Evolutionary conservation across 2,329 filamentous ascomycete species (phyloP).

Genomic region (Geosmithia flava): DNA sequence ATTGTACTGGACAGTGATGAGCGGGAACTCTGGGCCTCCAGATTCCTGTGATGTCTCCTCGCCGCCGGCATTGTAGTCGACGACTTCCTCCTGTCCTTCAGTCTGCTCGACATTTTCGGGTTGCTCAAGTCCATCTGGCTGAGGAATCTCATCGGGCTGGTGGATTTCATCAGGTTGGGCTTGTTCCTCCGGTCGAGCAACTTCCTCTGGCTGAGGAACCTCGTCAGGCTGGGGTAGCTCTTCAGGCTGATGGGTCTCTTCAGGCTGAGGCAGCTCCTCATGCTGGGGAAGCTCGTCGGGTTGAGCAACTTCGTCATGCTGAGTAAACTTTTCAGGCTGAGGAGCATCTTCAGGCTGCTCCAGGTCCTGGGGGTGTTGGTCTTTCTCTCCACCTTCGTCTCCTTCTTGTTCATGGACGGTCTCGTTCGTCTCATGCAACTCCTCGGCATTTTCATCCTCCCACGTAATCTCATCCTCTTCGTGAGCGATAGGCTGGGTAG

Average conservation of each 20-base stretch:
- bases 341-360: not conserved
- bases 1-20: slow-evolving; percentile 28
- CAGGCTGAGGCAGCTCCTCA: too few relatives aligned
- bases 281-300: too few relatives aligned
- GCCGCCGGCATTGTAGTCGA: not conserved
- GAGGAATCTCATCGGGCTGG: too few relatives aligned
- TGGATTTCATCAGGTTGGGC: too few relatives aligned
- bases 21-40: slow-evolving; percentile 13
- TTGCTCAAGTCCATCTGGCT: not conserved
- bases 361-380: not conserved
- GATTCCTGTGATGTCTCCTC: not conserved
- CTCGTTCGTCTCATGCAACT: not conserved
- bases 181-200: too few relatives aligned
- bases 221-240: too few relatives aligned
- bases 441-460: slow-evolving; percentile 1
- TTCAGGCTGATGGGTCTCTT: too few relatives aligned
- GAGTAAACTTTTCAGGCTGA: not conserved
- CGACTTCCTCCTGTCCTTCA: not conserved
- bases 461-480: slow-evolving; percentile 2
- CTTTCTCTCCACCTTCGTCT: not conserved
- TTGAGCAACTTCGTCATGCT: not conserved
- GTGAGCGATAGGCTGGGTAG: not conserved
- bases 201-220: too few relatives aligned
- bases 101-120: not conserved
- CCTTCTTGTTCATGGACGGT: not conserved